Percentiles rank a stretch among this genome's conserved stretches.
These are phyloP conservation scores for Penicillium argentinense DNA, from an alignment of 495 filamentous ascomycete species.

Conservation along the genomic window DNA sequence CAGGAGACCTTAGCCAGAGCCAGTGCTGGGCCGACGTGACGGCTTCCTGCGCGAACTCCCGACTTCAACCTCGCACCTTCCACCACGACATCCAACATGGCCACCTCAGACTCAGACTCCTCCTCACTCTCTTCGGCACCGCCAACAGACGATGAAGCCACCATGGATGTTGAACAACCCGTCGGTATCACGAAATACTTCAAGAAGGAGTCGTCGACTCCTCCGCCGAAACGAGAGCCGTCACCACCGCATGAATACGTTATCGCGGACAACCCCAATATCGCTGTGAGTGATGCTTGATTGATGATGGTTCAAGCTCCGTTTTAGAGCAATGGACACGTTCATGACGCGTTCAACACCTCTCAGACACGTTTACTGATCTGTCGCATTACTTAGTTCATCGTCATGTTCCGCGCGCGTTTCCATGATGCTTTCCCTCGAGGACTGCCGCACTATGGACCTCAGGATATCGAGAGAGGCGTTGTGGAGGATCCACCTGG, in stretches of 20 bases:
- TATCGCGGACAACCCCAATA: slow-evolving; percentile 80
- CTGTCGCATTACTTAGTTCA: slow-evolving; percentile 65
- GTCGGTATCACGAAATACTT: slow-evolving; percentile 48
- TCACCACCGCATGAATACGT: slow-evolving; percentile 89
- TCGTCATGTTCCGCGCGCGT: slow-evolving; percentile 95
- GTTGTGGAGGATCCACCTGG: slow-evolving; percentile 74
- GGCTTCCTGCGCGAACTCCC: slow-evolving; percentile 27
- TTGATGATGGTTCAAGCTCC: neutral
- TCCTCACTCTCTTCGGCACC: slow-evolving; percentile 62
- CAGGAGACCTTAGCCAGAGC: slow-evolving; percentile 19
- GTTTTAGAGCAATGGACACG: slow-evolving; percentile 10
- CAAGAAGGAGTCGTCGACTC: slow-evolving; percentile 55
- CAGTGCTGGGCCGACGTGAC: slow-evolving; percentile 34
- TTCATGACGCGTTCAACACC: slow-evolving; percentile 33
- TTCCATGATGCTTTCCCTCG: slow-evolving; percentile 88
- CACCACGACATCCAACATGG: slow-evolving; percentile 42
- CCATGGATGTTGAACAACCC: slow-evolving; percentile 42
- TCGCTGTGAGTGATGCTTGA: slow-evolving; percentile 67
- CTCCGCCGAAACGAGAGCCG: slow-evolving; percentile 71
- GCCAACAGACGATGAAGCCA: slow-evolving; percentile 55
- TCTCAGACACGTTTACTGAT: slow-evolving; percentile 37
- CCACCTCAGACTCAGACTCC: slow-evolving; percentile 52
- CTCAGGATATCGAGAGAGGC: slow-evolving; percentile 90
- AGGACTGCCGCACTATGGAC: slow-evolving; percentile 82
- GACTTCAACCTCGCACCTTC: slow-evolving; percentile 26